phyloP scores from a whole-genome alignment of 1,139 yeast species.

The Yamadazyma blattariae region DNA sequence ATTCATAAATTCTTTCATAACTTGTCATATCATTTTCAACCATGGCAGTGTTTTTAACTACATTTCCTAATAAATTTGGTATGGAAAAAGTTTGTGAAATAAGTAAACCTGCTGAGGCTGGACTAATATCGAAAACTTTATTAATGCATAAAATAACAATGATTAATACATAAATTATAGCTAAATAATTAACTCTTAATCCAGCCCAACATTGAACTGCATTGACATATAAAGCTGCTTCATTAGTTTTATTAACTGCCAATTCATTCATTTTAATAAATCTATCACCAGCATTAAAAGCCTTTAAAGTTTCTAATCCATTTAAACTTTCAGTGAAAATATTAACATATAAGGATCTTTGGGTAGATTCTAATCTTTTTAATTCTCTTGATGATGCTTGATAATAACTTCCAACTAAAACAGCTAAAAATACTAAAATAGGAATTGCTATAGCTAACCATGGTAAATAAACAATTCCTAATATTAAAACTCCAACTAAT shows the following conservation, averaged over 20 bases:
- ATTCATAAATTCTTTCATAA: slow-evolving; percentile 73
- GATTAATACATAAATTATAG: slow-evolving; percentile 46
- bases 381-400: slow-evolving; percentile 38
- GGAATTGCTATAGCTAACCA: slow-evolving; percentile 44
- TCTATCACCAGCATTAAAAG: slow-evolving; percentile 49
- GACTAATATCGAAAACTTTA: slow-evolving; percentile 58
- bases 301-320: slow-evolving; percentile 70
- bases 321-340: slow-evolving; percentile 72
- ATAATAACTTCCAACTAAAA: slow-evolving; percentile 58
- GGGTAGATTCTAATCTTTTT: slow-evolving; percentile 41
- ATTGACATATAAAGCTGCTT: slow-evolving; percentile 64
- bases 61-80: slow-evolving; percentile 47
- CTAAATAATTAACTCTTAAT: slow-evolving; percentile 57
- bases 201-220: slow-evolving; percentile 82
- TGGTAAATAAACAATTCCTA: slow-evolving; percentile 68
- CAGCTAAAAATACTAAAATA: slow-evolving; percentile 43
- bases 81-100: slow-evolving; percentile 58
- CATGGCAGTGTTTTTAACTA: slow-evolving; percentile 59
- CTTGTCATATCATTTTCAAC: slow-evolving; percentile 84
- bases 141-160: slow-evolving; percentile 63
- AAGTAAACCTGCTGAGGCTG: slow-evolving; percentile 72
- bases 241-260: slow-evolving; percentile 62
- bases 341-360: slow-evolving; percentile 42
- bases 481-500: slow-evolving; percentile 59
- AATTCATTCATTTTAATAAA: slow-evolving; percentile 50